Conservation (phyloP, 169 alveolate genomes). For the Plasmodium fragile region DNA sequence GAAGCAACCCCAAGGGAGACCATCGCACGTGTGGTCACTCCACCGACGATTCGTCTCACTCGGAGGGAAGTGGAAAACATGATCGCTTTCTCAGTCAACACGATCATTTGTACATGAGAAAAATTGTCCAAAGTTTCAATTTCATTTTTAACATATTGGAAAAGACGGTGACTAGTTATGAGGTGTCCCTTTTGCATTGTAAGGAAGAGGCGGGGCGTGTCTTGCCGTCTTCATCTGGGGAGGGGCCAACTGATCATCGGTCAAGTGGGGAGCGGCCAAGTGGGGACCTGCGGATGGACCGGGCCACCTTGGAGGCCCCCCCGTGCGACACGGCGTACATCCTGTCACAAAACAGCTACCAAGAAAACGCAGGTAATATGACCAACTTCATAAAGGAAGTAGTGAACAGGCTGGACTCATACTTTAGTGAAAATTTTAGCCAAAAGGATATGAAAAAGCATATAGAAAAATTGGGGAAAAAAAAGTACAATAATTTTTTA, state of each 20-base stretch:
- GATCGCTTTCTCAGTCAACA: background rate
- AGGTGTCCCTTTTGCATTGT: slow-evolving; percentile 24
- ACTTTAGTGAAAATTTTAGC: slow-evolving; percentile 7
- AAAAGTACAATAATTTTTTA: slow-evolving; percentile 25
- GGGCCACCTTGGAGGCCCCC: background rate
- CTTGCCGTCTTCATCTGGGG: background rate
- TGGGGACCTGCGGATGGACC: background rate
- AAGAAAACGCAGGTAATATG: slow-evolving; percentile 3
- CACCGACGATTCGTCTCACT: slow-evolving; percentile 1
- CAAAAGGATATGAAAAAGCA: slow-evolving; percentile 29
- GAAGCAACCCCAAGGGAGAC: background rate
- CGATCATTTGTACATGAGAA: slow-evolving; percentile 28
- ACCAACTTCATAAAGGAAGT: slow-evolving; percentile 56
- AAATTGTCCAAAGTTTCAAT: slow-evolving; percentile 25
- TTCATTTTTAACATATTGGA: slow-evolving; percentile 59
- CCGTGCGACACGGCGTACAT: background rate
- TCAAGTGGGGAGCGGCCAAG: background rate
- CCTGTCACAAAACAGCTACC: background rate
- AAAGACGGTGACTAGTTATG: slow-evolving; percentile 6
- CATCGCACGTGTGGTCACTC: background rate
- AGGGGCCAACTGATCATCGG: too few species aligned
- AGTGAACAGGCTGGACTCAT: slow-evolving; percentile 30
- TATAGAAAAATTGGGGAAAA: slow-evolving; percentile 14
- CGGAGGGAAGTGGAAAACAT: background rate
- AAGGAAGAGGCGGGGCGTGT: background rate